A percentile compares a stretch with the other conserved stretches of the same genome.
These are phyloP conservation scores for Echites panduratus DNA, from an alignment of 257 asterid species.

Conservation along the genomic window DNA sequence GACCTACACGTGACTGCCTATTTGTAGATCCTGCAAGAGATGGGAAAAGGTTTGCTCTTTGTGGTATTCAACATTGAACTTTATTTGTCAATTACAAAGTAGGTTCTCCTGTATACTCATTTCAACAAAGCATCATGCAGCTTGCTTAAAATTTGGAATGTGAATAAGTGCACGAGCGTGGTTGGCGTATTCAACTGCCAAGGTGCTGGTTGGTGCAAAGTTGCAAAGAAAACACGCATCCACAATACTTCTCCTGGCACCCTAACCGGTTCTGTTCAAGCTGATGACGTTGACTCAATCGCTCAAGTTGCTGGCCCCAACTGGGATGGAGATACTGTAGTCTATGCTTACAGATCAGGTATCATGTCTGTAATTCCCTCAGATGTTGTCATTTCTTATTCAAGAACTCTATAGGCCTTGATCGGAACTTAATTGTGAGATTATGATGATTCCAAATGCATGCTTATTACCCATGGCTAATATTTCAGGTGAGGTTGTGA, in stretches of 20 bases:
- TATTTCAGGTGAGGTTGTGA: conserved; percentile 41
- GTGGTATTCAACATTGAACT: background rate
- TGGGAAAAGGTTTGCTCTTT: conserved; percentile 52
- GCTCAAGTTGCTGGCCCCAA: conserved; percentile 65
- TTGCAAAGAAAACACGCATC: conserved; percentile 70
- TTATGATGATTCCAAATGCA: background rate
- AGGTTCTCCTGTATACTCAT: background rate
- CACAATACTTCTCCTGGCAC: conserved; percentile 88
- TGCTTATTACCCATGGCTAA: conserved; percentile 1
- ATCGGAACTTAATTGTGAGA: background rate
- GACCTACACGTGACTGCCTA: conserved; percentile 85
- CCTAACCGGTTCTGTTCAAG: conserved; percentile 69
- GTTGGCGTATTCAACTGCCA: conserved; percentile 97
- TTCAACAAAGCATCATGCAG: conserved; percentile 29
- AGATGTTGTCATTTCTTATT: background rate
- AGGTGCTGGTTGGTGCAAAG: conserved; percentile 96
- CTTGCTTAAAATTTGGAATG: conserved; percentile 93
- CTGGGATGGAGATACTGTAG: conserved; percentile 72
- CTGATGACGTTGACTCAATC: conserved; percentile 58
- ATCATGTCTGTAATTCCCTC: background rate
- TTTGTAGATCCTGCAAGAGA: conserved; percentile 94
- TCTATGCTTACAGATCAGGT: conserved; percentile 62
- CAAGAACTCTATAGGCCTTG: background rate
- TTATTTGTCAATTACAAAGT: background rate
- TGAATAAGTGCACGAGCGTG: conserved; percentile 67